These are phyloP conservation scores for Globisporangium mamillatum DNA, from an alignment of 352 stramenopile genomes.

Conservation along the genomic window DNA sequence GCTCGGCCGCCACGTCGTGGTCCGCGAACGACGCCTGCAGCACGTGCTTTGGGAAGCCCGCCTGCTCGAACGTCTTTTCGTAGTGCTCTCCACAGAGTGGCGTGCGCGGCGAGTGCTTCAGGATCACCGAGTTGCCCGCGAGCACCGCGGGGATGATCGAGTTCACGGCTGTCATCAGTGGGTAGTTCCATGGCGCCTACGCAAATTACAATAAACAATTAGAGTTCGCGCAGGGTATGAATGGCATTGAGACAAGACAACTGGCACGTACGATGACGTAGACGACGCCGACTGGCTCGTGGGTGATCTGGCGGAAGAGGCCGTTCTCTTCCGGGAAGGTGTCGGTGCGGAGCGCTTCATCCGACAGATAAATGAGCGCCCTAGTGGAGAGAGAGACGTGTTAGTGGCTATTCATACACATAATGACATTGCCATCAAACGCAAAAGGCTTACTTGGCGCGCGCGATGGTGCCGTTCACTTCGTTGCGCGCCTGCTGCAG, in stretches of 20 bases:
- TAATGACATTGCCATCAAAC: background rate
- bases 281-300: slow-evolving; percentile 80
- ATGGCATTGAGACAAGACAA: background rate
- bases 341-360: slow-evolving; percentile 58
- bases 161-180: slow-evolving; percentile 86
- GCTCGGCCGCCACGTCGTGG: slow-evolving; percentile 59
- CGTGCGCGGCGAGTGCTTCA: slow-evolving; percentile 82
- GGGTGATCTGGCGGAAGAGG: slow-evolving; percentile 77
- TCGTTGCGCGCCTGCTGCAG: slow-evolving; percentile 73
- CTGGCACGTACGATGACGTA: slow-evolving; percentile 67
- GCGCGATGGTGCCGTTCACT: slow-evolving; percentile 65
- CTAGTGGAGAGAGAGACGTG: slow-evolving; percentile 17
- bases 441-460: slow-evolving; percentile 40
- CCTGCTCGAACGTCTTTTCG: slow-evolving; percentile 61
- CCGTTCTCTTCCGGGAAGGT: slow-evolving; percentile 61
- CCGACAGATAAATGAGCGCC: slow-evolving; percentile 65
- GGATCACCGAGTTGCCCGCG: slow-evolving; percentile 71
- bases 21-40: slow-evolving; percentile 65
- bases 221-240: background rate
- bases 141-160: slow-evolving; percentile 82
- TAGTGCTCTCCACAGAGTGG: slow-evolving; percentile 78
- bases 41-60: slow-evolving; percentile 64
- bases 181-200: slow-evolving; percentile 85
- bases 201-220: background rate
- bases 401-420: background rate